Percentiles rank a stretch among this genome's conserved stretches.
phyloP scores from a whole-genome alignment of 371 early-diverging fungal genomes.

The Umbelopsis sp. region DNA sequence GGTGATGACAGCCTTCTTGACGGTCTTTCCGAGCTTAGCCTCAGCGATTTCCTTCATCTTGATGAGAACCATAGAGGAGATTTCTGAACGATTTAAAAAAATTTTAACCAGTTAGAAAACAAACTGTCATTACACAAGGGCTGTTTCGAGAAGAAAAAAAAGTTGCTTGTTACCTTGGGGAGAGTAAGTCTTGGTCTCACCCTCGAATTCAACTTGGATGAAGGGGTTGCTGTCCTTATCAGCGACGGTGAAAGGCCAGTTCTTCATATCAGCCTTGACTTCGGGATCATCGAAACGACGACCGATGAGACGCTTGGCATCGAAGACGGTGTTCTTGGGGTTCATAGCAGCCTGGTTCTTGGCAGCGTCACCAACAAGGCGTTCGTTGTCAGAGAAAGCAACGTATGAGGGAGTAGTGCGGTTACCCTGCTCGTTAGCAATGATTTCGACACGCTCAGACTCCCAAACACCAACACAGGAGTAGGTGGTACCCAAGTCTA shows the following conservation, averaged over 20 bases:
- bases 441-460: constrained; percentile 84
- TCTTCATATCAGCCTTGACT: constrained; percentile 72
- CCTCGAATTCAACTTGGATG: constrained; percentile 64
- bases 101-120: neutral
- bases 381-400: constrained; percentile 80
- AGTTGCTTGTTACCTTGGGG: constrained; percentile 49
- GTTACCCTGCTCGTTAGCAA: constrained; percentile 79
- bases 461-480: constrained; percentile 95
- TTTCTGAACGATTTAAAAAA: neutral
- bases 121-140: neutral
- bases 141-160: neutral
- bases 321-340: constrained; percentile 82
- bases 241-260: constrained; percentile 78
- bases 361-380: constrained; percentile 90
- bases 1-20: constrained; percentile 92
- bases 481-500: constrained; percentile 98
- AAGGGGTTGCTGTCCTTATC: constrained; percentile 87
- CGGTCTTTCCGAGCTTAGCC: constrained; percentile 80
- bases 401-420: constrained; percentile 96
- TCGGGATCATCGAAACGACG: constrained; percentile 76
- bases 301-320: constrained; percentile 88
- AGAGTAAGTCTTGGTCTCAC: constrained; percentile 75
- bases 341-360: constrained; percentile 79
- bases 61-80: constrained; percentile 74
- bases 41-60: constrained; percentile 94